Percentiles rank a stretch among this genome's conserved stretches.
phyloP scores from a whole-genome alignment of 768 basidiomycete genomes.

The Lentinula detonsa region DNA sequence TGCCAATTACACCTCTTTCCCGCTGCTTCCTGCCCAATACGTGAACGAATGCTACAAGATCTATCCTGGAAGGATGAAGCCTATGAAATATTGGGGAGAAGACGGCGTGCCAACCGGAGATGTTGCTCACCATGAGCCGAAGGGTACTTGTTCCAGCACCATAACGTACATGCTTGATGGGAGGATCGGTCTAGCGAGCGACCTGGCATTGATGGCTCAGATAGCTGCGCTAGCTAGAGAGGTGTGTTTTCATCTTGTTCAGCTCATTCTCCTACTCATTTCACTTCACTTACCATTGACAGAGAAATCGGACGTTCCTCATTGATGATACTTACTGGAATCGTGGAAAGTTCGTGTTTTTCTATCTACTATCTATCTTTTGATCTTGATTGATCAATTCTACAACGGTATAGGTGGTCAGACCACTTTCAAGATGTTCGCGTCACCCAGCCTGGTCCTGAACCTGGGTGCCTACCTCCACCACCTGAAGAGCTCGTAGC shows the following conservation, averaged over 20 bases:
- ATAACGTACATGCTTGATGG: constrained; percentile 72
- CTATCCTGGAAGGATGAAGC: constrained; percentile 34
- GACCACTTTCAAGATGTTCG: constrained; percentile 59
- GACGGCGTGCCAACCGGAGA: constrained; percentile 24
- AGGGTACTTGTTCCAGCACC: constrained; percentile 46
- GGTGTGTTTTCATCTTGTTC: constrained; percentile 27
- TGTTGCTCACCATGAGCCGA: constrained; percentile 24
- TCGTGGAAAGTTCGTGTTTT: constrained; percentile 51
- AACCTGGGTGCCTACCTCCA: constrained; percentile 57
- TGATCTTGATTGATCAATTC: neutral
- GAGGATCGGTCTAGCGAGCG: constrained; percentile 55
- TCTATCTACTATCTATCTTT: neutral
- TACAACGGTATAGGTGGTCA: constrained; percentile 41
- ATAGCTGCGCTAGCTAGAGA: constrained; percentile 60
- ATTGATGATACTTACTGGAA: constrained; percentile 71
- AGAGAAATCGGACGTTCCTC: constrained; percentile 63
- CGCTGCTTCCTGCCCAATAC: constrained; percentile 52
- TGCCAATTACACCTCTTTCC: constrained; percentile 38
- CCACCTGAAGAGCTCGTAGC: constrained; percentile 65
- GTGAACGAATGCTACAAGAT: constrained; percentile 49
- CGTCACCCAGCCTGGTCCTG: constrained; percentile 50
- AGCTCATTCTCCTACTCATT: neutral
- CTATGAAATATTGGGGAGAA: constrained; percentile 48
- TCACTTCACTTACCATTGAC: constrained; percentile 1
- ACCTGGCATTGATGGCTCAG: constrained; percentile 63